Conservation (phyloP, 2,329 filamentous ascomycete species). For the Colletotrichum sp. region DNA sequence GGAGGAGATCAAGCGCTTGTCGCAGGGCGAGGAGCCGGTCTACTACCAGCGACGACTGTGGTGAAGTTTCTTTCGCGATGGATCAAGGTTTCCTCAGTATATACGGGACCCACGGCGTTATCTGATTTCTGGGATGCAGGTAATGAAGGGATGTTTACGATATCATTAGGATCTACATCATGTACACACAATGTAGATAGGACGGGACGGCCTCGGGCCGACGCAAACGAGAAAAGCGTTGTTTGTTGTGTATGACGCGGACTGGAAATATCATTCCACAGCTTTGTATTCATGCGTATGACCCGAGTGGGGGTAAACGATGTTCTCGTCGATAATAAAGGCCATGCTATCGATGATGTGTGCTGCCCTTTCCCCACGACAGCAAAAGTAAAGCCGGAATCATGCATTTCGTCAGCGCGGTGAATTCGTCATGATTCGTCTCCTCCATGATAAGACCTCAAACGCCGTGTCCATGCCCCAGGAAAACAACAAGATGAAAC, state of each 20-base stretch:
- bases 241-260: neutral
- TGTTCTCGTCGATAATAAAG: neutral
- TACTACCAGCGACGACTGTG: constrained; percentile 63
- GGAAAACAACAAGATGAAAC: constrained; percentile 26
- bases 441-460: neutral
- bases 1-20: constrained; percentile 56
- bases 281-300: neutral
- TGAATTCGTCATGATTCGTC: neutral
- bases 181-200: neutral
- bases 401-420: constrained; percentile 9
- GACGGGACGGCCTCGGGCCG: neutral
- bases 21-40: constrained; percentile 49
- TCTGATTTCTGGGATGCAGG: neutral
- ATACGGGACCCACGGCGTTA: constrained; percentile 15
- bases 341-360: neutral
- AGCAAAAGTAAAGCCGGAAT: neutral
- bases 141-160: constrained; percentile 7
- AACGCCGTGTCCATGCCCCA: constrained; percentile 9
- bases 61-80: constrained; percentile 31
- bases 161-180: neutral
- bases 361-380: neutral
- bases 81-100: neutral
- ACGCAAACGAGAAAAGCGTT: neutral
- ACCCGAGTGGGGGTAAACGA: neutral
- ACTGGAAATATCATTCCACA: neutral